A percentile compares a stretch with the other conserved stretches of the same genome.
These are phyloP conservation scores for Sodiomyces alkalinus DNA, from an alignment of 2,329 filamentous ascomycete genomes.

Conservation along the genomic window DNA sequence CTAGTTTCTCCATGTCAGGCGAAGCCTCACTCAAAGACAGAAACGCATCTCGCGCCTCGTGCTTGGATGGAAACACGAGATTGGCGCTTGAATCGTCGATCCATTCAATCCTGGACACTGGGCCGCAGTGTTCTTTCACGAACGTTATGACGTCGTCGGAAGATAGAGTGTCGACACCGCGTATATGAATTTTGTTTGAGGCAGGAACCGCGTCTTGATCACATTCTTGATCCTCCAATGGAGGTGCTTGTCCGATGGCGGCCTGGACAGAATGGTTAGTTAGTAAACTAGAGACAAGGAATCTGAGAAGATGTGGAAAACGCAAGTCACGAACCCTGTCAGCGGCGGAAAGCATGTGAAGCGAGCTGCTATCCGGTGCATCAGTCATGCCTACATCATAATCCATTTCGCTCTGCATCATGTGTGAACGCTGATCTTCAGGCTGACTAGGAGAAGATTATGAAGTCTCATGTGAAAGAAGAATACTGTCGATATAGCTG, in stretches of 20 bases:
- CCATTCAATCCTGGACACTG: conserved; percentile 64
- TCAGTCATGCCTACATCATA: conserved; percentile 59
- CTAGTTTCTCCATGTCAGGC: too few species aligned
- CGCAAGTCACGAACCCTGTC: conserved; percentile 1
- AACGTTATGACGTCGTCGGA: conserved; percentile 69
- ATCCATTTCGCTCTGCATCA: too few species aligned
- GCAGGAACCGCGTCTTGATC: not conserved
- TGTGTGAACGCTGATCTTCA: too few species aligned
- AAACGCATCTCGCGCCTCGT: conserved; percentile 37
- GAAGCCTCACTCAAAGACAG: conserved; percentile 33
- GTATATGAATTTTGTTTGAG: conserved; percentile 59
- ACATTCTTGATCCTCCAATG: not conserved
- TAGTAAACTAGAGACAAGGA: not conserved
- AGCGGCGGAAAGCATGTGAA: not conserved
- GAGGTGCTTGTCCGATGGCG: not conserved
- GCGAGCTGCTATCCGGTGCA: conserved; percentile 21
- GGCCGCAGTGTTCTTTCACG: conserved; percentile 49
- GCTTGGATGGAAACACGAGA: conserved; percentile 52
- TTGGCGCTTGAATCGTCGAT: conserved; percentile 89
- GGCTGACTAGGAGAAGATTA: too few species aligned
- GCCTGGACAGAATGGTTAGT: not conserved
- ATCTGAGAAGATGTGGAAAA: not conserved
- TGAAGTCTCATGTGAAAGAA: too few species aligned
- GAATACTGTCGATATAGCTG: too few species aligned
- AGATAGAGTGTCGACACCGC: conserved; percentile 68